Conservation (phyloP, 2,329 filamentous ascomycete species). For the Neonectria neomacrospora region DNA sequence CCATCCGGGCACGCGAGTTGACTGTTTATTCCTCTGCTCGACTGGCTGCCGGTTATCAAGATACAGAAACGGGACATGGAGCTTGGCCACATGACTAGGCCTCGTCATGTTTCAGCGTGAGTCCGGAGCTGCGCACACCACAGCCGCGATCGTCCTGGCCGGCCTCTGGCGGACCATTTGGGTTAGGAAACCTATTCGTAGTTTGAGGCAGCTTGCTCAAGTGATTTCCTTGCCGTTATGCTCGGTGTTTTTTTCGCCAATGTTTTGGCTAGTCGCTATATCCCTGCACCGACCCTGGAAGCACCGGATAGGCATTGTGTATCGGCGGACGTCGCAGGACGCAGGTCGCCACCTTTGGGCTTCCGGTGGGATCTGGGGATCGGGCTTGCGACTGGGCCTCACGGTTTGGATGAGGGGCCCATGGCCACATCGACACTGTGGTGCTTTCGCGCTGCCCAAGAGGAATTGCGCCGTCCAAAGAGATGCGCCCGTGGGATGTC, state of each 20-base stretch:
- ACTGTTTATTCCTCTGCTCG: conserved; percentile 18
- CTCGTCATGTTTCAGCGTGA: conserved; percentile 45
- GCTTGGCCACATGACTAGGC: conserved; percentile 39
- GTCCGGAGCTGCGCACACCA: conserved; percentile 36
- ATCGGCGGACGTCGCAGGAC: conserved; percentile 39
- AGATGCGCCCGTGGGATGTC: conserved; percentile 36
- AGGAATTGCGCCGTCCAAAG: conserved; percentile 32
- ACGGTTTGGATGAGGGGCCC: conserved; percentile 7
- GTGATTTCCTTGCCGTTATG: conserved; percentile 7
- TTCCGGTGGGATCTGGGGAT: background rate
- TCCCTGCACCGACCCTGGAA: conserved; percentile 35
- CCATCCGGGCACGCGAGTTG: conserved; percentile 30
- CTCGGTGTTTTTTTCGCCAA: conserved; percentile 11
- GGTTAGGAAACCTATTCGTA: conserved; percentile 6
- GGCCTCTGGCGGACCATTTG: conserved; percentile 25
- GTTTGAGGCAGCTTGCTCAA: conserved; percentile 16
- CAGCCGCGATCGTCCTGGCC: conserved; percentile 20
- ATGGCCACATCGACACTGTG: conserved; percentile 13
- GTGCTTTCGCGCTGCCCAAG: conserved; percentile 24
- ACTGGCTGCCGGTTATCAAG: conserved; percentile 36
- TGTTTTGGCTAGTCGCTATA: conserved; percentile 22
- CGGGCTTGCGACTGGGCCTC: conserved; percentile 15
- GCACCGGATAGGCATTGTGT: conserved; percentile 27
- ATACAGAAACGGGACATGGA: conserved; percentile 36
- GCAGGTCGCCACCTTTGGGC: conserved; percentile 30